These are phyloP conservation scores for Ceratocystis variospora DNA, from an alignment of 2,329 filamentous ascomycete genomes.

Conservation along the genomic window DNA sequence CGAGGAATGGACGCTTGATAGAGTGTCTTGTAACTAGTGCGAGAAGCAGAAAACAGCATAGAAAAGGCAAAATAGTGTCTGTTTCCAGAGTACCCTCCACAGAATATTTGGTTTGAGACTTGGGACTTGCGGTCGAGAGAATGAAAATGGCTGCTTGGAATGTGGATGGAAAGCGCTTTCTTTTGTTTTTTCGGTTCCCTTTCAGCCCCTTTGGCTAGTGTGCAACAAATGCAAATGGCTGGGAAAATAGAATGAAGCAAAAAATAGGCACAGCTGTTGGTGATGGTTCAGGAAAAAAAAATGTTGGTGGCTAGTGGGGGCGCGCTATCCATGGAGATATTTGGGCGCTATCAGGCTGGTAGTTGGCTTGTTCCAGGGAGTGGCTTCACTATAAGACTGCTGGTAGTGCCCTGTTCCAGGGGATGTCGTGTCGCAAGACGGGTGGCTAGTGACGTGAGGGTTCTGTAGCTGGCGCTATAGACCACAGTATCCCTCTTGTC, in stretches of 20 bases:
- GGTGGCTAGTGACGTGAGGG: neutral
- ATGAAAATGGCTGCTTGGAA: neutral
- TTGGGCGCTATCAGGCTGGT: neutral
- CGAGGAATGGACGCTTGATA: conserved; percentile 5
- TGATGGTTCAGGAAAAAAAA: neutral
- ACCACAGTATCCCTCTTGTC: no score
- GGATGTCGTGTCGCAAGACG: no score
- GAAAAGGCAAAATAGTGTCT: neutral
- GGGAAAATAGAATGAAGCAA: conserved; percentile 3
- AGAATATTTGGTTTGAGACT: neutral
- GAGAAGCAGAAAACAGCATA: no score
- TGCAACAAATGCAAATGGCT: conserved; percentile 17
- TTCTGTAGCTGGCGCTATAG: neutral
- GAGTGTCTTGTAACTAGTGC: neutral
- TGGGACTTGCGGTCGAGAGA: no score
- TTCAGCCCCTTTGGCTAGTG: neutral
- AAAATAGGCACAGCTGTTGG: neutral
- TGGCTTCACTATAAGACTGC: no score
- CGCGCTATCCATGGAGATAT: neutral
- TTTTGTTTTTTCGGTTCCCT: neutral
- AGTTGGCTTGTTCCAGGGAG: no score
- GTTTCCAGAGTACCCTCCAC: neutral
- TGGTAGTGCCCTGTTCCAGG: no score
- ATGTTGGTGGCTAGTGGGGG: conserved; percentile 4
- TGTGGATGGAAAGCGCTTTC: neutral